Percentiles rank a stretch among this genome's conserved stretches.
Conservation (phyloP, 1,284 basidiomycete species). For the Trametes versicolor region DNA sequence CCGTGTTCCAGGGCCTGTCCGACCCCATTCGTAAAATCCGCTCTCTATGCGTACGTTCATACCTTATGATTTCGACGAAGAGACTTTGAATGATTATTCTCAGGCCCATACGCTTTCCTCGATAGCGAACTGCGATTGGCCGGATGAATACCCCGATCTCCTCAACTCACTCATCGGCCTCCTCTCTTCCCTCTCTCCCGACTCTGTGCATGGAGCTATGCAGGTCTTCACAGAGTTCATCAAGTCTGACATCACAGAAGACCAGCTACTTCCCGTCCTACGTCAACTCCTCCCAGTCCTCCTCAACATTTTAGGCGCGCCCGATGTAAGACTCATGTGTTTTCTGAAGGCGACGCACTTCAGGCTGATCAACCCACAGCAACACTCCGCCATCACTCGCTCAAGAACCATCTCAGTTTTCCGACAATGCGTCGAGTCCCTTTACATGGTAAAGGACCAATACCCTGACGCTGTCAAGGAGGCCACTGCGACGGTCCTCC, state of each 20-base stretch:
- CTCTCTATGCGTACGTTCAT: slow-evolving; percentile 71
- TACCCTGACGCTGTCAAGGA: slow-evolving; percentile 89
- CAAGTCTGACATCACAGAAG: slow-evolving; percentile 89
- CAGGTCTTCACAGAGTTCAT: slow-evolving; percentile 94
- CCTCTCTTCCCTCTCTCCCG: slow-evolving; percentile 75
- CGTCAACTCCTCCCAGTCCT: slow-evolving; percentile 87
- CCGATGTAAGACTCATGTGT: slow-evolving; percentile 60
- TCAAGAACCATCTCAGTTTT: slow-evolving; percentile 90
- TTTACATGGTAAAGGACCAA: slow-evolving; percentile 95
- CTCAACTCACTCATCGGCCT: slow-evolving; percentile 77
- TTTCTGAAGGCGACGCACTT: background rate
- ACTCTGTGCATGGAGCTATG: slow-evolving; percentile 93
- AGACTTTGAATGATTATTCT: background rate
- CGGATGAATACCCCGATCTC: slow-evolving; percentile 91
- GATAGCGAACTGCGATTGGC: slow-evolving; percentile 92
- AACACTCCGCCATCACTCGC: slow-evolving; percentile 82
- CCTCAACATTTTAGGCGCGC: slow-evolving; percentile 81
- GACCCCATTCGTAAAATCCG: slow-evolving; percentile 88
- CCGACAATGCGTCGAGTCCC: slow-evolving; percentile 87
- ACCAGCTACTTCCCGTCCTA: slow-evolving; percentile 90
- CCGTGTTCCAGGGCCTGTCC: slow-evolving; percentile 84
- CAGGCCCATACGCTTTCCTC: slow-evolving; percentile 87
- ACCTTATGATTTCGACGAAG: background rate
- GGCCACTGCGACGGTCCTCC: slow-evolving; percentile 83
- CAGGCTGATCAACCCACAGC: slow-evolving; percentile 47